Percentiles rank a stretch among this genome's conserved stretches.
Evolutionary conservation across 441 rosid species (phyloP).

Genomic region (Aleurites moluccanus): DNA sequence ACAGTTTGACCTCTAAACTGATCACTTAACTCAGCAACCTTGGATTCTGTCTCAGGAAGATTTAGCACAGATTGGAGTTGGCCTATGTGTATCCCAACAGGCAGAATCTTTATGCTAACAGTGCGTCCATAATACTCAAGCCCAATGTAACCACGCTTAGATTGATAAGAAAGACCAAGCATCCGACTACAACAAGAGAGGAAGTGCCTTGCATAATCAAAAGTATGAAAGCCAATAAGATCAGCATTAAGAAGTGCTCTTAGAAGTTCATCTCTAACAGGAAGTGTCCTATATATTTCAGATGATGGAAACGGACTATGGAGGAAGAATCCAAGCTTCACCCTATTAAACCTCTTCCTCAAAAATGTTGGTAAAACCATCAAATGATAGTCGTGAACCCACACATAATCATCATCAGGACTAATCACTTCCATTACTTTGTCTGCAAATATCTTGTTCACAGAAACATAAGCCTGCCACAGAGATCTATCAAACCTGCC

Average conservation of each 20-base stretch:
- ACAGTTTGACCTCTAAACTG: constrained; percentile 61
- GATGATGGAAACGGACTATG: constrained; percentile 91
- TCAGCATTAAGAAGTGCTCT: constrained; percentile 80
- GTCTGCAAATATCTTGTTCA: constrained; percentile 87
- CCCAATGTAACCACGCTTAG: constrained; percentile 78
- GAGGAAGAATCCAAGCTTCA: constrained; percentile 86
- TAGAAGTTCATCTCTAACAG: constrained; percentile 75
- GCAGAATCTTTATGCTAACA: constrained; percentile 80
- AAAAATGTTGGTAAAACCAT: constrained; percentile 88
- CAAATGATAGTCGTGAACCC: constrained; percentile 93
- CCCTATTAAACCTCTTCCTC: constrained; percentile 79
- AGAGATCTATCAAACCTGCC: constrained; percentile 80
- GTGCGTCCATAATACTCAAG: constrained; percentile 84
- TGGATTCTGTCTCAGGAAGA: constrained; percentile 67
- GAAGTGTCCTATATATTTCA: constrained; percentile 85
- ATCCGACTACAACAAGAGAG: constrained; percentile 85
- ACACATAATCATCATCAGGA: constrained; percentile 85
- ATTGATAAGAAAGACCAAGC: constrained; percentile 88
- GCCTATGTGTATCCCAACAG: constrained; percentile 79
- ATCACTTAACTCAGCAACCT: constrained; percentile 58
- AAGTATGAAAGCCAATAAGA: constrained; percentile 83
- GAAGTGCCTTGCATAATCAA: constrained; percentile 90
- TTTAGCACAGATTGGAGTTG: constrained; percentile 73
- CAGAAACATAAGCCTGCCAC: constrained; percentile 88
- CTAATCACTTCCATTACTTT: constrained; percentile 86